phyloP scores from a whole-genome alignment of 257 asterid species.

The Petunia secreta region DNA sequence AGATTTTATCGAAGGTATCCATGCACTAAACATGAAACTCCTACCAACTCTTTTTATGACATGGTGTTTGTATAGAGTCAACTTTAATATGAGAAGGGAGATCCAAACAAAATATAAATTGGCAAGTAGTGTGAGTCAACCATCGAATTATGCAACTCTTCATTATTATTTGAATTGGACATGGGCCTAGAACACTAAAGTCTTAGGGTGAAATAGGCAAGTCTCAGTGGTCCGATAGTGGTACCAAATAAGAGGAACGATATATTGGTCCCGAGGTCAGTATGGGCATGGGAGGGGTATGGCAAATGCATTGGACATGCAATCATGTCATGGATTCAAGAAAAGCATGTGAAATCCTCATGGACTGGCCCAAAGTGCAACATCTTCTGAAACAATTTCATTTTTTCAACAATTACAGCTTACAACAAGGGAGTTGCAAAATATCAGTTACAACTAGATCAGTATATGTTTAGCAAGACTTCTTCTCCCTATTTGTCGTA shows the following conservation, averaged over 20 bases:
- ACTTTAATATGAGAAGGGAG: neutral
- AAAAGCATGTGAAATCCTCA: constrained; percentile 19
- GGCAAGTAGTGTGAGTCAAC: constrained; percentile 16
- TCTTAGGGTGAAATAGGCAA: neutral
- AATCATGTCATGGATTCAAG: neutral
- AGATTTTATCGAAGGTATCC: neutral
- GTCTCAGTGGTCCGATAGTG: constrained; percentile 17
- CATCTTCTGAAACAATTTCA: neutral
- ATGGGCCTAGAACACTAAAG: constrained; percentile 17
- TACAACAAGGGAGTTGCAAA: neutral
- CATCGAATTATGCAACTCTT: neutral
- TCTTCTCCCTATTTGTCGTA: neutral
- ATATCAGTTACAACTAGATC: neutral
- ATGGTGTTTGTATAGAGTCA: neutral
- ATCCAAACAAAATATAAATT: neutral
- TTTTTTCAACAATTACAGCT: constrained; percentile 2
- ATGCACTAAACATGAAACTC: neutral
- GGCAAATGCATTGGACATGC: neutral
- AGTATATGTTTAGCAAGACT: neutral
- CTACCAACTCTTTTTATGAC: neutral
- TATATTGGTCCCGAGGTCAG: neutral
- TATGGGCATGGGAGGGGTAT: neutral
- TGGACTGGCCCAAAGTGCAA: constrained; percentile 3
- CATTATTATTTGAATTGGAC: constrained; percentile 19
- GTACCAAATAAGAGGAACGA: constrained; percentile 5